Percentiles rank a stretch among this genome's conserved stretches.
Conservation (phyloP, 805 yeast species). For the Wickerhamomyces pijperi region DNA sequence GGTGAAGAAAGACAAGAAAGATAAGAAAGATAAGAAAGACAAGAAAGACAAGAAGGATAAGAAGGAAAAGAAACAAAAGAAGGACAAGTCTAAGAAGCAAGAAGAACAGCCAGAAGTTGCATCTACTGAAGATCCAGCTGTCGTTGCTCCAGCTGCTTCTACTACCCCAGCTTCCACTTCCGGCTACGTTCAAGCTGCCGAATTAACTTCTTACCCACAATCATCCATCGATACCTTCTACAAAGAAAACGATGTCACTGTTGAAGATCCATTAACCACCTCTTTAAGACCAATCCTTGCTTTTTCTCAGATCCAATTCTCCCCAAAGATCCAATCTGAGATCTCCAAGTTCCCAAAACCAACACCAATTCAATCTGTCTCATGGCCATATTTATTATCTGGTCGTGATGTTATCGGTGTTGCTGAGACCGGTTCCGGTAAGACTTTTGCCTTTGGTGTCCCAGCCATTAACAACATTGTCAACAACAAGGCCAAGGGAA, state of each 20-base stretch:
- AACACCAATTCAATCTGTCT: conserved; percentile 87
- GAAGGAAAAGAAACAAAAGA: conserved; percentile 11
- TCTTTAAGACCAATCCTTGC: conserved; percentile 57
- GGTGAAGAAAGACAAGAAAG: conserved; percentile 13
- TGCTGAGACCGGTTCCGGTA: conserved; percentile 98
- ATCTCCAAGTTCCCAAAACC: conserved; percentile 75
- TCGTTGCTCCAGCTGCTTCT: conserved; percentile 9
- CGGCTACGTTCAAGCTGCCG: conserved; percentile 27
- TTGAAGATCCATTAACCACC: conserved; percentile 54
- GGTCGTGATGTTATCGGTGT: conserved; percentile 90
- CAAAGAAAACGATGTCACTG: conserved; percentile 61
- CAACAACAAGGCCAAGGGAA: conserved; percentile 27
- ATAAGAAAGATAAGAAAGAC: conserved; percentile 25
- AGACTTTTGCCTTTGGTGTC: conserved; percentile 93
- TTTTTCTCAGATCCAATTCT: conserved; percentile 50
- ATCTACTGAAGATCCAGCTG: conserved; percentile 17
- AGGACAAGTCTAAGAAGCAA: conserved; percentile 19
- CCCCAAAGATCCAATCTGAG: conserved; percentile 43
- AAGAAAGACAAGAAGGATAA: conserved; percentile 27
- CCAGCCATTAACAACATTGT: conserved; percentile 74
- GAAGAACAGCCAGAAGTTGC: too few species aligned
- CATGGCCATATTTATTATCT: conserved; percentile 83
- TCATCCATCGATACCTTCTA: conserved; percentile 53
- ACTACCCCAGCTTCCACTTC: conserved; percentile 3
- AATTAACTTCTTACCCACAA: conserved; percentile 31